phyloP scores from a whole-genome alignment of 1,139 yeast genomes.

The Taphrina pruni region DNA sequence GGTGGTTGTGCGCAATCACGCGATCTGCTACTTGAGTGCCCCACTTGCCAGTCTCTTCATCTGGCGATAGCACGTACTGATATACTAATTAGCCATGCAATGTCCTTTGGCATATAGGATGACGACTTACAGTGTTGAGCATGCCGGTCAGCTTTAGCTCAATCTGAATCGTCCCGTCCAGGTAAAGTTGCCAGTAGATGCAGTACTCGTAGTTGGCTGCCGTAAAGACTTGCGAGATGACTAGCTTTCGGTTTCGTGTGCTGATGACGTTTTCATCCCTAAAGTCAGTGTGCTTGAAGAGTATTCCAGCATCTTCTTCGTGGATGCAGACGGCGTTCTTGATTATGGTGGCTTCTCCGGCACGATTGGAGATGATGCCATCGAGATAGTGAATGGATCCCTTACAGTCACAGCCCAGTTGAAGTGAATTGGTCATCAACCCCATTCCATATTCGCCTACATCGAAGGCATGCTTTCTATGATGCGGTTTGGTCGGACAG shows the following conservation, averaged over 20 bases:
- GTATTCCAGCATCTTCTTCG: constrained; percentile 80
- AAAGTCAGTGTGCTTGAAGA: constrained; percentile 81
- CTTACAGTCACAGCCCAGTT: constrained; percentile 82
- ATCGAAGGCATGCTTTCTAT: constrained; percentile 83
- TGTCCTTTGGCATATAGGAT: no score
- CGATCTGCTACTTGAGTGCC: constrained; percentile 81
- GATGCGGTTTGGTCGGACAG: constrained; percentile 77
- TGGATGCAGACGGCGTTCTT: constrained; percentile 82
- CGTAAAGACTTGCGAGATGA: constrained; percentile 78
- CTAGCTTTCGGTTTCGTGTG: constrained; percentile 74
- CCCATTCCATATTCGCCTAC: constrained; percentile 90
- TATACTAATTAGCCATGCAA: not conserved
- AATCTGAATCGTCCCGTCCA: constrained; percentile 79
- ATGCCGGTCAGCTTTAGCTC: constrained; percentile 83
- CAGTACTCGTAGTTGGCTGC: constrained; percentile 88
- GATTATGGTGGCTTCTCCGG: constrained; percentile 71
- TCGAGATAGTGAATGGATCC: constrained; percentile 83
- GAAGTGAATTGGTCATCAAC: constrained; percentile 76
- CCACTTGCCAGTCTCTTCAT: constrained; percentile 72
- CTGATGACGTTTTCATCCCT: constrained; percentile 78
- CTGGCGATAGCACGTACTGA: constrained; percentile 61
- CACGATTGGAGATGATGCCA: constrained; percentile 70
- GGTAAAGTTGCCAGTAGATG: constrained; percentile 80
- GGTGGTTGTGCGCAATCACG: constrained; percentile 84
- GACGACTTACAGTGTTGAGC: constrained; percentile 61